phyloP scores from a whole-genome alignment of 176 grass and related monocot genomes.

The Lolium perenne region DNA sequence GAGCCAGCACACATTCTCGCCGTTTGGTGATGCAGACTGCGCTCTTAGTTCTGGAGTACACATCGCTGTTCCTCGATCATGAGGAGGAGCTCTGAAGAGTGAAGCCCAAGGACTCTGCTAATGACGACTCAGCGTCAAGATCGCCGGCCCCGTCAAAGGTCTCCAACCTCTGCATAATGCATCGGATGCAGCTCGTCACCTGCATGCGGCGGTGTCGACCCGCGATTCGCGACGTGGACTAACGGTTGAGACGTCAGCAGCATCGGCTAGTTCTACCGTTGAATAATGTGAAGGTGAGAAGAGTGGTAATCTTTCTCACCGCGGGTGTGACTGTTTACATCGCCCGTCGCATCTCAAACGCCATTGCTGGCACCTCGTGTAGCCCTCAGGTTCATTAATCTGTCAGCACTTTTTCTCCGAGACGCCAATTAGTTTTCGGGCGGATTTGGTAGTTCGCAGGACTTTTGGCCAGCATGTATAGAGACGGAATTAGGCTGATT shows the following conservation, averaged over 20 bases:
- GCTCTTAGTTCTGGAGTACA: neutral
- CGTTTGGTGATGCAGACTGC: neutral
- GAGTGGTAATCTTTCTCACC: neutral
- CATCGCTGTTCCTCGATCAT: neutral
- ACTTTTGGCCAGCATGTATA: too few relatives aligned
- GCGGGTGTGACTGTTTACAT: neutral
- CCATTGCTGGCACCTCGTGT: slow-evolving; percentile 21
- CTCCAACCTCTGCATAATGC: too few relatives aligned
- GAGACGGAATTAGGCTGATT: too few relatives aligned
- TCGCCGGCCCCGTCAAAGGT: neutral
- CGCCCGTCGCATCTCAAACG: slow-evolving; percentile 24
- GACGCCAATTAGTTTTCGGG: too few relatives aligned
- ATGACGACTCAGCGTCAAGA: neutral
- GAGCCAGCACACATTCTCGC: neutral
- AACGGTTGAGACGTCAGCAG: neutral
- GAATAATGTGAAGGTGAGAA: neutral
- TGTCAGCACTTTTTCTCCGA: neutral
- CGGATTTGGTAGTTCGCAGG: too few relatives aligned
- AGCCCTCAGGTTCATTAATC: neutral
- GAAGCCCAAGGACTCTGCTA: slow-evolving; percentile 4
- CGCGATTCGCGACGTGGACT: slow-evolving; percentile 7
- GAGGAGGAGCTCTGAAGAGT: neutral
- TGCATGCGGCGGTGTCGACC: neutral
- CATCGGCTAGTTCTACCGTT: neutral
- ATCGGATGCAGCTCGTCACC: neutral